phyloP scores from a whole-genome alignment of 495 filamentous ascomycete species.

The Annulohypoxylon moriforme region DNA sequence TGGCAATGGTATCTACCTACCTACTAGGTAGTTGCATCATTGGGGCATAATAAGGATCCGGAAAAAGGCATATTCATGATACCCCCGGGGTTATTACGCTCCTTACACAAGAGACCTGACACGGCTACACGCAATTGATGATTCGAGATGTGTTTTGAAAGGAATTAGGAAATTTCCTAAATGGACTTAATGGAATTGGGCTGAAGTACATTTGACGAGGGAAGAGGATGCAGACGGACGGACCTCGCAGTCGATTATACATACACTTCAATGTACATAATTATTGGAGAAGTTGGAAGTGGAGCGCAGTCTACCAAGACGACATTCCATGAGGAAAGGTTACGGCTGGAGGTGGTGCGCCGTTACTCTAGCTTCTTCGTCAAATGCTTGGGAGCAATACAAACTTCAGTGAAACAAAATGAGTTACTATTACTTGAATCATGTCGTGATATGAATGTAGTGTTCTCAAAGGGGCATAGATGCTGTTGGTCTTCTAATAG shows the following conservation, averaged over 20 bases:
- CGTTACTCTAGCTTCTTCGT: not conserved
- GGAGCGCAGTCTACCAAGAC: not conserved
- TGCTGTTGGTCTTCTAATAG: not conserved
- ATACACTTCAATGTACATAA: slow-evolving; percentile 36
- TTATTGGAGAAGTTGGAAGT: not conserved
- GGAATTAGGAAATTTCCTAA: slow-evolving; percentile 7
- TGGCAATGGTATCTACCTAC: not conserved
- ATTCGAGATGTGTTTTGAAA: slow-evolving; percentile 9
- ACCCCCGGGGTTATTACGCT: slow-evolving; percentile 30
- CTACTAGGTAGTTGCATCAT: not conserved
- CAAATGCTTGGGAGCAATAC: not conserved
- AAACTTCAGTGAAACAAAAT: not conserved
- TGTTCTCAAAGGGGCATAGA: no score
- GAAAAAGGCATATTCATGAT: slow-evolving; percentile 22
- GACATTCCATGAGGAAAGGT: not conserved
- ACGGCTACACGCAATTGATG: slow-evolving; percentile 16
- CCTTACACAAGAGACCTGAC: slow-evolving; percentile 28
- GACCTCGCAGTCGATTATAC: slow-evolving; percentile 2
- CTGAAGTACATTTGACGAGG: not conserved
- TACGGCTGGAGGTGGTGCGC: not conserved
- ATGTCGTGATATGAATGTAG: not conserved
- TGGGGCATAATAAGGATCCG: slow-evolving; percentile 18
- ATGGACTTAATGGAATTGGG: slow-evolving; percentile 22
- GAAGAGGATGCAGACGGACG: not conserved
- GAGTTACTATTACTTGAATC: not conserved